Evolutionary conservation across 2,329 filamentous ascomycete genomes (phyloP).

Genomic region (Trichophyton mentagrophytes): DNA sequence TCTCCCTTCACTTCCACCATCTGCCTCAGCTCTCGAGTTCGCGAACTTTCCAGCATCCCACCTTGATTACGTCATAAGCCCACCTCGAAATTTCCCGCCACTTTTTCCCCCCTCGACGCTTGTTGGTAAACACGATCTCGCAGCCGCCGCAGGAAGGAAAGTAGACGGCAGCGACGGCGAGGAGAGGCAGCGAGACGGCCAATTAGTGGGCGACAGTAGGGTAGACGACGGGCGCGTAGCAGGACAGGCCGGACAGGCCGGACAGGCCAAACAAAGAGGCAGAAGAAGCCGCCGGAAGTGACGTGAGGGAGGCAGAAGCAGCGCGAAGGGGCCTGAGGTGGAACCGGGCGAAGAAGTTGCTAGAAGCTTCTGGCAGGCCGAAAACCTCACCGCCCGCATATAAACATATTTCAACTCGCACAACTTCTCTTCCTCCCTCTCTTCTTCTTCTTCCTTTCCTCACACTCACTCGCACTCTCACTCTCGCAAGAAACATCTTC

Average conservation of each 20-base stretch:
- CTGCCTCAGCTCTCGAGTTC: not conserved
- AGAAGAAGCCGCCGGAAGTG: not conserved
- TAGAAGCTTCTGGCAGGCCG: constrained; percentile 30
- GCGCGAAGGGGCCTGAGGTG: constrained; percentile 6
- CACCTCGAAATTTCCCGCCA: not conserved
- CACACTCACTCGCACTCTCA: constrained; percentile 2
- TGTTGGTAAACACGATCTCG: not conserved
- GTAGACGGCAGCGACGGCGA: not conserved
- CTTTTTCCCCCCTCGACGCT: not conserved
- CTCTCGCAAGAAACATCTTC: not conserved
- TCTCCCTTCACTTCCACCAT: no score
- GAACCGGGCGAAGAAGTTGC: constrained; percentile 12
- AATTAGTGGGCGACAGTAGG: not conserved
- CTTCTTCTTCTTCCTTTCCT: constrained; percentile 9
- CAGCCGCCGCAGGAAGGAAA: not conserved
- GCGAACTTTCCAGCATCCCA: constrained; percentile 6
- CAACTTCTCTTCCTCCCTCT: constrained; percentile 9
- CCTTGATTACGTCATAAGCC: constrained; percentile 8
- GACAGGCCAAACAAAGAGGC: not conserved
- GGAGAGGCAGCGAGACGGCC: not conserved
- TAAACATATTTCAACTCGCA: constrained; percentile 18
- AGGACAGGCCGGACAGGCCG: not conserved
- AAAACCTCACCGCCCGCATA: constrained; percentile 32
- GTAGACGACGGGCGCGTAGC: no score
- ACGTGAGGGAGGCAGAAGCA: not conserved